Evolutionary conservation across 768 basidiomycete genomes (phyloP), one percentile per base, ranked within the genome.

Genomic region (Leccinum broughii): DNA sequence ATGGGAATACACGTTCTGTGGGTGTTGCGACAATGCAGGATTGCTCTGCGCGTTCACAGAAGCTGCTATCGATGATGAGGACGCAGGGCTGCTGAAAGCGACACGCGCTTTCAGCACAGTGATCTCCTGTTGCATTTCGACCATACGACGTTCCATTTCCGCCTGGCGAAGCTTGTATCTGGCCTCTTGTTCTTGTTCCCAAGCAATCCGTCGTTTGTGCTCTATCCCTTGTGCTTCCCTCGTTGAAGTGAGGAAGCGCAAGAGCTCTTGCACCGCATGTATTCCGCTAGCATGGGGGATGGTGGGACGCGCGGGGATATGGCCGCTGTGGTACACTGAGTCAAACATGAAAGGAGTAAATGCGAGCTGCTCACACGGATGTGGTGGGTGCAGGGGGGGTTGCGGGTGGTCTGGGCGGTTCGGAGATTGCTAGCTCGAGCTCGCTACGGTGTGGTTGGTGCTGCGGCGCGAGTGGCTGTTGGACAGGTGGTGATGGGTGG

Each of bases 101-200:
- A 83, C 68, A 55, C 75, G 77, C 20, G 78, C 73, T 60, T 77
- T 79, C 55, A 87, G 76, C 17, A 73, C 66, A 30, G 76, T 66
- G 57, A 87, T 76, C 66, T 87, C 83, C 63, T 80, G 78, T 26
- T 78, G 82, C 79, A 87, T 79, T 60, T 81, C 81, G 3, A 77
- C 63, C 63, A 90, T 77, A 52, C 80, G 79, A 22, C 78, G 75
- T 66, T 89, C 85, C 77, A 83, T 81, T 67, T 87, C 84, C 28
- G 80, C 82, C 60, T 88, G 83, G 51, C 78, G 72, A 63, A 84
- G 81, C 14, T 72, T 64, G 54, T 78, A 80, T 65, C 80, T 87
- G 10, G 80, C 80, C 74, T 90, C 90, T 62, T 88, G 85, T 59
- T 87, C 85, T 63, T 81, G 77, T 66, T 92, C 90, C 89, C 90